A percentile compares a stretch with the other conserved stretches of the same genome.
phyloP scores from a whole-genome alignment of 495 filamentous ascomycete genomes.

The Aspergillus wentii region DNA sequence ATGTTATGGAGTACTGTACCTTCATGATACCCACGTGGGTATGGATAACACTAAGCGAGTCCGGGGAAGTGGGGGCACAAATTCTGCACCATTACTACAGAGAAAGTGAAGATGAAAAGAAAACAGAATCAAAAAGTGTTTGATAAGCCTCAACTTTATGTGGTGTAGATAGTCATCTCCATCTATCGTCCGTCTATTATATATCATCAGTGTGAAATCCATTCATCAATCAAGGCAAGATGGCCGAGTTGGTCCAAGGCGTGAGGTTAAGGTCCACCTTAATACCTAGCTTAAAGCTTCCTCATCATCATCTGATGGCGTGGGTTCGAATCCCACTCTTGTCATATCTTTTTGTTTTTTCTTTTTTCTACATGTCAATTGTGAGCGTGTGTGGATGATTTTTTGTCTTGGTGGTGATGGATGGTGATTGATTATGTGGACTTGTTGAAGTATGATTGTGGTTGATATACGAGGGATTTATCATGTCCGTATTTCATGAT shows the following conservation, averaged over 20 bases:
- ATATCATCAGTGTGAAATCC: neutral
- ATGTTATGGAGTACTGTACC: neutral
- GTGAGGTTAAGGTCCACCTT: constrained; percentile 1
- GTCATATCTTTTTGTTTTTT: constrained; percentile 19
- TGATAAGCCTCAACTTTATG: too few relatives aligned
- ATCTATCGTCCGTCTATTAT: neutral
- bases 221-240: neutral
- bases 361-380: too few relatives aligned
- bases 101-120: too few relatives aligned
- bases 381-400: too few relatives aligned
- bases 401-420: too few relatives aligned
- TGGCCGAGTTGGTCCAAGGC: constrained; percentile 1
- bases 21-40: neutral
- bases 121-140: too few relatives aligned
- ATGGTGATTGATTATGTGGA: too few relatives aligned
- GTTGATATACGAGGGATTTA: too few relatives aligned
- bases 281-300: neutral
- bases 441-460: too few relatives aligned
- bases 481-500: too few relatives aligned
- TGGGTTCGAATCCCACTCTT: constrained; percentile 46
- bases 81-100: too few relatives aligned
- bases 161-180: too few relatives aligned
- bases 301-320: constrained; percentile 13
- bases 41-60: neutral
- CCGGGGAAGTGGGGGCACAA: neutral